phyloP scores from a whole-genome alignment of 73 alveolate genomes.

The Tetrahymena malaccensis region DNA sequence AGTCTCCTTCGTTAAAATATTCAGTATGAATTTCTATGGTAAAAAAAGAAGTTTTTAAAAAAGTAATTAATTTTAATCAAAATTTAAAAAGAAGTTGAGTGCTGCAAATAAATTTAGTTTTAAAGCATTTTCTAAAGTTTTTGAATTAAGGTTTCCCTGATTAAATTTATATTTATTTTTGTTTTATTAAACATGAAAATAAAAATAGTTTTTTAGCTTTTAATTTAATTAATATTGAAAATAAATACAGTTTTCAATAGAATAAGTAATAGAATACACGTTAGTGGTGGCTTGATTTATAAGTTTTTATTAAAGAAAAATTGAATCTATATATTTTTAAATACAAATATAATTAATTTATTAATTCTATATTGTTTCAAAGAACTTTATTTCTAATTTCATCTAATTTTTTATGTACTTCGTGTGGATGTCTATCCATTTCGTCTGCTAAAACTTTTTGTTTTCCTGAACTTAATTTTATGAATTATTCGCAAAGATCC shows the following conservation, averaged over 20 bases:
- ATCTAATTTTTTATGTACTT: constrained; percentile 87
- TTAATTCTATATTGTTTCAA: neutral
- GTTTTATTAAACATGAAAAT: too few relatives aligned
- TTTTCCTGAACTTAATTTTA: constrained; percentile 60
- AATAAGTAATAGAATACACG: neutral
- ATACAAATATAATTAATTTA: neutral
- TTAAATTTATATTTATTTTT: too few relatives aligned
- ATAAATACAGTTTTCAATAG: neutral
- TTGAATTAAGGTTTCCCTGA: too few relatives aligned
- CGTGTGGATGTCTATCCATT: constrained; percentile 88
- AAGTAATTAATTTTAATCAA: too few relatives aligned
- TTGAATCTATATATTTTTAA: neutral
- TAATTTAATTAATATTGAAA: too few relatives aligned
- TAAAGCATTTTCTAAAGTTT: too few relatives aligned
- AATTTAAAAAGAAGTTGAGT: too few relatives aligned
- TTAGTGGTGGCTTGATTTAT: too few relatives aligned
- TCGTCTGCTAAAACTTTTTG: constrained; percentile 88
- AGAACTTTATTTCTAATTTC: constrained; percentile 71
- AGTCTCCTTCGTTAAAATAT: constrained; percentile 21
- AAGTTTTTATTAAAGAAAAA: neutral
- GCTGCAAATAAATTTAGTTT: too few relatives aligned
- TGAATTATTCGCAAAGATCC: constrained; percentile 92
- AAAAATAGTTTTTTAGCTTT: too few relatives aligned
- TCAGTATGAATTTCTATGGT: neutral
- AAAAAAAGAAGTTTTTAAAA: too few relatives aligned